Conservation (phyloP, 805 yeast genomes). For the Wickerhamomyces canadensis region DNA sequence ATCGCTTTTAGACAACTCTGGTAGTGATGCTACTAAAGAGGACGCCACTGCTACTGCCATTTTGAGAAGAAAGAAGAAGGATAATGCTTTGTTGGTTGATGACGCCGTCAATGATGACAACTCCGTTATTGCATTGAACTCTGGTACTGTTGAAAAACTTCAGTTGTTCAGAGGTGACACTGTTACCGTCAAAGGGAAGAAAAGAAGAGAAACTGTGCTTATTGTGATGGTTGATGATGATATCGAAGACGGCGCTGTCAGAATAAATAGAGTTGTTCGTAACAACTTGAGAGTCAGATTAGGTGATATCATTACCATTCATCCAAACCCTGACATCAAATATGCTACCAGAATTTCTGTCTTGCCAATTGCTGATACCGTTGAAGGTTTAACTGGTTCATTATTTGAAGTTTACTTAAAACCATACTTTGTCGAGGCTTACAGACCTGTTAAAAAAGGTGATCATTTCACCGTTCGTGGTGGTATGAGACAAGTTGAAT, state of each 20-base stretch:
- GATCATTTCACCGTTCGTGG: constrained; percentile 96
- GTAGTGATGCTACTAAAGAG: constrained; percentile 51
- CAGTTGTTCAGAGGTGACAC: constrained; percentile 98
- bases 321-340: constrained; percentile 97
- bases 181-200: constrained; percentile 94
- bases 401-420: constrained; percentile 92
- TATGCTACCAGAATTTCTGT: constrained; percentile 93
- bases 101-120: constrained; percentile 97
- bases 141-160: constrained; percentile 89
- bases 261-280: constrained; percentile 93
- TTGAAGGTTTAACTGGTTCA: constrained; percentile 96
- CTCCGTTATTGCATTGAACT: constrained; percentile 91
- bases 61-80: constrained; percentile 95
- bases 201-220: constrained; percentile 94
- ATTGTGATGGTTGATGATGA: constrained; percentile 96
- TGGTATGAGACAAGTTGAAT: constrained; percentile 99
- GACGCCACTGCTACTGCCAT: constrained; percentile 94
- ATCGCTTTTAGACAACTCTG: constrained; percentile 59
- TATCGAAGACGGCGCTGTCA: constrained; percentile 89
- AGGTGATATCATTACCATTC: constrained; percentile 87
- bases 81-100: constrained; percentile 85
- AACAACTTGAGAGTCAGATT: constrained; percentile 89
- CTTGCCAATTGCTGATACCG: constrained; percentile 95
- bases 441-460: constrained; percentile 97
- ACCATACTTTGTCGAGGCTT: constrained; percentile 98